A percentile compares a stretch with the other conserved stretches of the same genome.
These are phyloP conservation scores for Microdochium nivale DNA, from an alignment of 2,329 filamentous ascomycete genomes.

Conservation along the genomic window DNA sequence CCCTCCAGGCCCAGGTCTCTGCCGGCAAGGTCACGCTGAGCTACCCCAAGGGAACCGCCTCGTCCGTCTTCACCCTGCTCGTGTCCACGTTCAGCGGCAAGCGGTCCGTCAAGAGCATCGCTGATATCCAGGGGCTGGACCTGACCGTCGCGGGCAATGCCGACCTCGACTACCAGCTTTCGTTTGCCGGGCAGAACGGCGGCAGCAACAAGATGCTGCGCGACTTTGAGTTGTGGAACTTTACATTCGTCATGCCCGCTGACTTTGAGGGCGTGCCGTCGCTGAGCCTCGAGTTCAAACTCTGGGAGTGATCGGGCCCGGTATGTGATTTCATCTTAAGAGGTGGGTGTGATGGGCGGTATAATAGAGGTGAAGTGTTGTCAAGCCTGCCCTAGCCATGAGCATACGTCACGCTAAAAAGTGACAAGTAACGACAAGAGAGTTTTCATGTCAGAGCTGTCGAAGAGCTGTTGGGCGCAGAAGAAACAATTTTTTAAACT, in stretches of 20 bases:
- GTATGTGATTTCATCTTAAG: neutral
- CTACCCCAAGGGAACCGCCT: slow-evolving; percentile 42
- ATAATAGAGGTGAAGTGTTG: no score
- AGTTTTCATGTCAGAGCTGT: no score
- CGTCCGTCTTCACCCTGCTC: slow-evolving; percentile 40
- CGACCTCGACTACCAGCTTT: slow-evolving; percentile 26
- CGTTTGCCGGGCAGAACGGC: slow-evolving; percentile 31
- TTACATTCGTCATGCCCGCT: slow-evolving; percentile 7
- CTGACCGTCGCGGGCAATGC: slow-evolving; percentile 37
- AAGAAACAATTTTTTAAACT: no score
- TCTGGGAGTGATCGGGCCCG: neutral
- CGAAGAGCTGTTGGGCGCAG: no score
- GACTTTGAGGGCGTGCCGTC: slow-evolving; percentile 1
- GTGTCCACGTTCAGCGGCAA: slow-evolving; percentile 36
- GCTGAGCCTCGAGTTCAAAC: slow-evolving; percentile 1
- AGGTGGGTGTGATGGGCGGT: no score
- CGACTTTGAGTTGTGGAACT: slow-evolving; percentile 36
- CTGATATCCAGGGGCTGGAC: slow-evolving; percentile 36
- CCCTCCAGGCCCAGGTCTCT: slow-evolving; percentile 30
- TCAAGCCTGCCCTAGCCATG: no score
- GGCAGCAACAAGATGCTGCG: slow-evolving; percentile 19
- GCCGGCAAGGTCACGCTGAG: slow-evolving; percentile 36
- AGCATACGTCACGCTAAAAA: no score
- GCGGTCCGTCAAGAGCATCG: slow-evolving; percentile 33
- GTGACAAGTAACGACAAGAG: no score